Evolutionary conservation across 192 early-diverging fungal genomes (phyloP).

Genomic region (Backusella westeae): DNA sequence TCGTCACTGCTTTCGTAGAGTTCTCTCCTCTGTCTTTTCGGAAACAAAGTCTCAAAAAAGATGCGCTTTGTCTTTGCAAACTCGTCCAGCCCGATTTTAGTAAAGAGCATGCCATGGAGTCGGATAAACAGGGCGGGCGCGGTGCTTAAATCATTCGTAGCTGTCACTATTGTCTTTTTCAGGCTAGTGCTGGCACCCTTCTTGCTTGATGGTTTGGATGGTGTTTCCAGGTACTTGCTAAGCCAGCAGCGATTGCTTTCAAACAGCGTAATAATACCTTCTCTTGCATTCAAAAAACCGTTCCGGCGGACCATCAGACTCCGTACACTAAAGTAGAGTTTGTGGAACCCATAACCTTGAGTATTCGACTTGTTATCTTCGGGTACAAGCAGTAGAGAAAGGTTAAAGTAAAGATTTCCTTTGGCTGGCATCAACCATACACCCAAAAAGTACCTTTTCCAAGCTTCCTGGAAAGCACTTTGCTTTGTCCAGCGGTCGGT

Average conservation of each 20-base stretch:
- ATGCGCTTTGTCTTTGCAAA: constrained; percentile 37
- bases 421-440: constrained; percentile 24
- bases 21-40: neutral
- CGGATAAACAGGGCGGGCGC: constrained; percentile 33
- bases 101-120: constrained; percentile 59
- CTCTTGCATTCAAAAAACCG: constrained; percentile 50
- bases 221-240: neutral
- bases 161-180: constrained; percentile 15
- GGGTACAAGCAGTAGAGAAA: constrained; percentile 34
- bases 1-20: neutral
- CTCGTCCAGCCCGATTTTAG: constrained; percentile 54
- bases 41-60: constrained; percentile 21
- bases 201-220: constrained; percentile 1
- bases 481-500: constrained; percentile 22
- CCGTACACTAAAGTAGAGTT: constrained; percentile 20
- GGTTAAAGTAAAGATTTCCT: constrained; percentile 52
- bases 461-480: constrained; percentile 27
- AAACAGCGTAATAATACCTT: constrained; percentile 49
- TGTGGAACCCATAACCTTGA: constrained; percentile 34
- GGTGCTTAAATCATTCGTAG: constrained; percentile 4
- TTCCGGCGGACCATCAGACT: constrained; percentile 50
- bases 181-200: neutral
- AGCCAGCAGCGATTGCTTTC: constrained; percentile 45
- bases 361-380: neutral
- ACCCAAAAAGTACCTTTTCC: constrained; percentile 37